Base-by-base conservation (phyloP, 768 basidiomycete genomes). In the Inosperma sp. region DNA sequence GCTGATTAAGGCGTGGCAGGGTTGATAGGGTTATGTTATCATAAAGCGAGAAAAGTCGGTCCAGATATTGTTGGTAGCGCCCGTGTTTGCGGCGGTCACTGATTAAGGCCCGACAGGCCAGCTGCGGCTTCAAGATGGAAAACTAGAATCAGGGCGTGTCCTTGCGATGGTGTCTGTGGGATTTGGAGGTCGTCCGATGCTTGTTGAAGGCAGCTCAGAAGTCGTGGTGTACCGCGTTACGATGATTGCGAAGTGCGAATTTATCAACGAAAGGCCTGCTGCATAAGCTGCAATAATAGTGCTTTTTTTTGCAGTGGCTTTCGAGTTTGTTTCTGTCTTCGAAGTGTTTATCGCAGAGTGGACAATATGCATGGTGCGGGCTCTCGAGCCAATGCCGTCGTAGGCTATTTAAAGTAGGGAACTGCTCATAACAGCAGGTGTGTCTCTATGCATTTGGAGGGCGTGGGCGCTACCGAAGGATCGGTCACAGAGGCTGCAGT, bases 321-420 rank as follows among this genome's bases (percentile, higher is more conserved):
- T 68, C 52, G 1, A 82, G 70, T 0, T 66, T 65, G 0, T 59
- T 16, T 0, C 56, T 17, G 43, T 65, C 54, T 4, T 58, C 37
- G 51, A 79, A 82, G 48, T 79, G 74, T 13, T 53, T 48, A 25
- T 74, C 48, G 62, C 84, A 85, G 16, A 56, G 30, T 49, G 76
- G 75, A 61, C 84, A 86, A 52, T 76, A 85, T 33, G 61, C 10
- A 47, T 84, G 83, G 0, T 12, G 21, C 5, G 67, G 64, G 58
- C 77, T 80, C 47, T 81, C 71, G 21, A 76, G 68, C 55, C 63
- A 82, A 61, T 86, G 84, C 49, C 80, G 69, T 49, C 65, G 68
- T 51, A 79, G 73, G 0, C 58, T 72, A 1, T 0, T 2, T 55
- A 54, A 54, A 0, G 75, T 60, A 0, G 56, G 4, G 59, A 83